Percentiles rank a stretch among this genome's conserved stretches.
phyloP scores from a whole-genome alignment of 176 grass and related monocot genomes.

The Avena atlantica region DNA sequence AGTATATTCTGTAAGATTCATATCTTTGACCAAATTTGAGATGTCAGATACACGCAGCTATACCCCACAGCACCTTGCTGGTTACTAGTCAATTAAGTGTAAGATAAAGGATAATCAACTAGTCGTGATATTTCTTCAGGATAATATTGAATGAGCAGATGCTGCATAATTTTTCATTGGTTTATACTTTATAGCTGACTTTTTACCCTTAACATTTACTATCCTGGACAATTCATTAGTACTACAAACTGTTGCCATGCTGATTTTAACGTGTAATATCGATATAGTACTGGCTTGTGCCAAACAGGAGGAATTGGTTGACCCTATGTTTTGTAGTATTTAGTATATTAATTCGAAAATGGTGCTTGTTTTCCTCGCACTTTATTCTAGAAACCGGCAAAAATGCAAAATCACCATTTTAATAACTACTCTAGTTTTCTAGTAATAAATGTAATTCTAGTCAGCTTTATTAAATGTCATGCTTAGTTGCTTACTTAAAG shows the following conservation, averaged over 20 bases:
- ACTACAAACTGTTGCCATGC: neutral
- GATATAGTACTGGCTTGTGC: neutral
- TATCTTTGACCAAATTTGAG: constrained; percentile 28
- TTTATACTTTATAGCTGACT: neutral
- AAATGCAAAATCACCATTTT: neutral
- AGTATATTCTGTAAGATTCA: constrained; percentile 20
- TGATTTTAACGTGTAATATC: constrained; percentile 7
- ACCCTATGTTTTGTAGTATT: neutral
- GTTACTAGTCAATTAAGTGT: constrained; percentile 13
- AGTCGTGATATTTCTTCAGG: constrained; percentile 16
- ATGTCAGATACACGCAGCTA: neutral
- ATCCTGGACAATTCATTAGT: neutral
- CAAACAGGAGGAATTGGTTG: neutral
- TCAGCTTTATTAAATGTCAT: neutral
- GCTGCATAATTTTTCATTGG: neutral
- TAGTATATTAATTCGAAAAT: neutral
- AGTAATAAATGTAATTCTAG: constrained; percentile 12
- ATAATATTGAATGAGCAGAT: constrained; percentile 8
- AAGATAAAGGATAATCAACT: neutral
- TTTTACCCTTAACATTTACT: neutral
- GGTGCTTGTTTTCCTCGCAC: neutral
- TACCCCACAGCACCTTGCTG: constrained; percentile 16
- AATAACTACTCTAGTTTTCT: neutral
- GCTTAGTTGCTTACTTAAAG: constrained; percentile 1
- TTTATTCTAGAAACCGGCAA: neutral